Conservation (phyloP, 1,284 basidiomycete genomes). For the Agroathelia rolfsii region DNA sequence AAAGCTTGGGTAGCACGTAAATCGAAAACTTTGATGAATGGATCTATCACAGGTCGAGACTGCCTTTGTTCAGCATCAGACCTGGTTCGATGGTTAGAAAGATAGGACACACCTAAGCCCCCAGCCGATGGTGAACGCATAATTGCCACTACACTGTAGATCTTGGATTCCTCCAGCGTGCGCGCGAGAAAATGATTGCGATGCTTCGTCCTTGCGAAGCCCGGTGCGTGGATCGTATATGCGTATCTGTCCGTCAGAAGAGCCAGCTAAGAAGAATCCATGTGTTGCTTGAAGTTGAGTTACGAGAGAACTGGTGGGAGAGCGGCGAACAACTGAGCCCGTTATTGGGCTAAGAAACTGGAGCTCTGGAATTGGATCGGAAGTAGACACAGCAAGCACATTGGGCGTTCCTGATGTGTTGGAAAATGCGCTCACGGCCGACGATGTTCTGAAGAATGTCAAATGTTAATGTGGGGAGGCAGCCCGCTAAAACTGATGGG, state of each 20-base stretch:
- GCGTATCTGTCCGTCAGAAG: constrained; percentile 76
- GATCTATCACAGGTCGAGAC: constrained; percentile 83
- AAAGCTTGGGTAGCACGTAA: constrained; percentile 73
- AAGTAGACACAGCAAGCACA: constrained; percentile 55
- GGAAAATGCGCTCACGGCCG: constrained; percentile 51
- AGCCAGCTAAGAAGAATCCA: constrained; percentile 64
- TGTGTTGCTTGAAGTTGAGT: constrained; percentile 60
- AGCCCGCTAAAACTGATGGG: constrained; percentile 7
- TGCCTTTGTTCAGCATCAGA: constrained; percentile 42
- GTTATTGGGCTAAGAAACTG: constrained; percentile 67
- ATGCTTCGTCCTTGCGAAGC: constrained; percentile 33
- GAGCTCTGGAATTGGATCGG: constrained; percentile 54
- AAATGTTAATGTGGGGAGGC: constrained; percentile 5
- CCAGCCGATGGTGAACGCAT: constrained; percentile 80
- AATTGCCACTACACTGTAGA: constrained; percentile 70
- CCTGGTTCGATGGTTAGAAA: constrained; percentile 5
- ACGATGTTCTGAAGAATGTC: constrained; percentile 24
- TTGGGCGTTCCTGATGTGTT: constrained; percentile 39
- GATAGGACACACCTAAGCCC: constrained; percentile 55
- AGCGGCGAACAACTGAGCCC: constrained; percentile 56
- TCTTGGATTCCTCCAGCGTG: constrained; percentile 79
- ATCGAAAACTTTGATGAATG: constrained; percentile 90
- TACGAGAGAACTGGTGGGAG: constrained; percentile 44
- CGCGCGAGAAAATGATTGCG: constrained; percentile 54
- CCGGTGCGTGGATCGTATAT: constrained; percentile 77